These are phyloP conservation scores for Geranium rotundifolium DNA, from an alignment of 345 rosid genomes.

Conservation along the genomic window DNA sequence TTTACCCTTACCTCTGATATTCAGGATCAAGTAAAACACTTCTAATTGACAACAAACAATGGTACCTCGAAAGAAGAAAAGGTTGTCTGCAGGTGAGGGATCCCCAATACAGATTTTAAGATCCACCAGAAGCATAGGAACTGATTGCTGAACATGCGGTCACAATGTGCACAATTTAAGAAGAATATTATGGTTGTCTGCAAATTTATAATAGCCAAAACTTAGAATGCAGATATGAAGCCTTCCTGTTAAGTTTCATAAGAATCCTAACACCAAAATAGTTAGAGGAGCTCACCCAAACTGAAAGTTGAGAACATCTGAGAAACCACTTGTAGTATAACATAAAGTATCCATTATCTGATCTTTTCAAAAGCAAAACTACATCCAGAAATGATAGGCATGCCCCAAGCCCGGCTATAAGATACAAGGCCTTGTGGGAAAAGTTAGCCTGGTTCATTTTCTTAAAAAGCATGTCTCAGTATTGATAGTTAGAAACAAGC, in stretches of 20 bases:
- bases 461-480: slow-evolving; percentile 3
- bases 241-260: slow-evolving; percentile 2
- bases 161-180: slow-evolving; percentile 24
- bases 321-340: slow-evolving; percentile 42
- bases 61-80: slow-evolving; percentile 32
- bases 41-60: neutral
- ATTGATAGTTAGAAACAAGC: neutral
- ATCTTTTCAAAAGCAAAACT: slow-evolving; percentile 32
- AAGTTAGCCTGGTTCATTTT: slow-evolving; percentile 26
- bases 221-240: slow-evolving; percentile 5
- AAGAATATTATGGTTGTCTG: slow-evolving; percentile 37
- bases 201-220: slow-evolving; percentile 11
- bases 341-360: slow-evolving; percentile 24
- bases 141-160: slow-evolving; percentile 25
- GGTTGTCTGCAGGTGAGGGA: slow-evolving; percentile 31
- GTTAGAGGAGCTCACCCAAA: slow-evolving; percentile 53
- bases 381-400: slow-evolving; percentile 49
- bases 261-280: neutral
- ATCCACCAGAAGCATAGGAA: slow-evolving; percentile 70
- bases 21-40: neutral
- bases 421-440: slow-evolving; percentile 34
- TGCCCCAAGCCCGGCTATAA: slow-evolving; percentile 50
- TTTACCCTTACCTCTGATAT: neutral
- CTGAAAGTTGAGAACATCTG: slow-evolving; percentile 33
- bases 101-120: slow-evolving; percentile 34